Base-by-base conservation (phyloP, 257 asterid genomes). In the Cynanchum wilfordii region DNA sequence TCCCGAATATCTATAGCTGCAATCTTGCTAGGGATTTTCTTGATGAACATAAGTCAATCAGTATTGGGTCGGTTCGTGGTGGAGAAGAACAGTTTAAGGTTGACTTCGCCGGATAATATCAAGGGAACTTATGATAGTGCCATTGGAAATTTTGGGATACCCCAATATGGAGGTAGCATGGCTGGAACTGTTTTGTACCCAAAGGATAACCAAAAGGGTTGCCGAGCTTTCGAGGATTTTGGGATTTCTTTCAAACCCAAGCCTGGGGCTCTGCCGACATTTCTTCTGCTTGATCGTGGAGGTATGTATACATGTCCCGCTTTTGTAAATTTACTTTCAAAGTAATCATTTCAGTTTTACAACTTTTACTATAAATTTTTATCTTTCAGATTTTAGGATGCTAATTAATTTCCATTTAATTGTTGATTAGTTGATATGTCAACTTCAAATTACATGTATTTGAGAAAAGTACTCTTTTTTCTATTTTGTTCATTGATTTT, bases 81-180 rank as follows among this genome's bases (percentile, higher is more conserved):
- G 77, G 97, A 95, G 84, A 90, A 90, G 86, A 95, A 95, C 86
- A 95, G 96, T 73, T 84, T 95, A 84, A 85, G 89, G 73, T 98
- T 95, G 67, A 77, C 86, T 38, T 92, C 97, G 36, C 97, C 98
- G 2, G 97, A 90, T 9, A 81, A 78, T 73, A 84, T 92, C 13
- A 92, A 87, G 81, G 97, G 98, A 22, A 89, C 81, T 60, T 86
- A 85, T 45, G 96, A 92, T 69, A 89, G 90, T 73, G 97, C 98
- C 25, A 95, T 95, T 76, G 98, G 96, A 1, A 95, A 95, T 82
- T 95, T 95, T 60, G 98, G 99, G 74, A 87, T 95, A 45, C 97
- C 98, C 20, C 95, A 92, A 47, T 92, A 92, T 79, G 98, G 98
- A 29, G 99, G 99, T 19, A 90, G 94, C 76, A 80, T 95, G 93